Evolutionary conservation across 208 protist genomes (phyloP).

Genomic region (Herpetomonas muscarum): DNA sequence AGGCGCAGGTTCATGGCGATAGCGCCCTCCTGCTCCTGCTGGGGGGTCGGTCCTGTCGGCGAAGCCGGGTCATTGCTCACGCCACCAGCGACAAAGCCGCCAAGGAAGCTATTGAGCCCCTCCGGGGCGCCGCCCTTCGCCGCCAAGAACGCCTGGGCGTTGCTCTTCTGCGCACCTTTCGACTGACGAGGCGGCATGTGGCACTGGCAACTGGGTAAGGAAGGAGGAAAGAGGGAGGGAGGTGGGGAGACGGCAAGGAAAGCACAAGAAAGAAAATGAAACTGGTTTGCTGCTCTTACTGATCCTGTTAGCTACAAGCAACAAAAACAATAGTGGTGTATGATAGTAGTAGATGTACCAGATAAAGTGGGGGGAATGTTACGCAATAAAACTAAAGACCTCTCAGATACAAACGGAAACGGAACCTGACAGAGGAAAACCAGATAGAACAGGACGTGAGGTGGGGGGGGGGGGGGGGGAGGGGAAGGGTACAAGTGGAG

Average conservation of each 20-base stretch:
- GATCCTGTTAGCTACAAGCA: too few relatives aligned
- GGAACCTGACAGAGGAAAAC: too few relatives aligned
- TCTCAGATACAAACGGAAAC: too few relatives aligned
- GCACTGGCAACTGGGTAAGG: slow-evolving; percentile 5
- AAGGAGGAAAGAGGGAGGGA: slow-evolving; percentile 8
- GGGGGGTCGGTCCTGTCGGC: slow-evolving; percentile 9
- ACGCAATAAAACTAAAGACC: too few relatives aligned
- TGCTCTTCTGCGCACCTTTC: slow-evolving; percentile 60
- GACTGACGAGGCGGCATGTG: slow-evolving; percentile 20
- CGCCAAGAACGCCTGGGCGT: slow-evolving; percentile 43
- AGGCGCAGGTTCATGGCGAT: slow-evolving; percentile 64
- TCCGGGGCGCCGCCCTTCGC: slow-evolving; percentile 43
- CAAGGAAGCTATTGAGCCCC: slow-evolving; percentile 63
- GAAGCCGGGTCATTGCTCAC: not conserved
- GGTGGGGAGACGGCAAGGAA: not conserved
- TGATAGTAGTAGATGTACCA: too few relatives aligned
- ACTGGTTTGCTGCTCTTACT: not conserved
- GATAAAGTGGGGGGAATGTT: too few relatives aligned
- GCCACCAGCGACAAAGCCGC: slow-evolving; percentile 31
- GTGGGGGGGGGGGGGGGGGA: too few relatives aligned
- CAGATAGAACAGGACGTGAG: too few relatives aligned
- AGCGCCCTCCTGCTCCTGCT: slow-evolving; percentile 32
- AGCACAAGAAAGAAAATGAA: slow-evolving; percentile 1
- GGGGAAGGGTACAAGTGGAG: too few relatives aligned
- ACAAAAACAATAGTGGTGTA: too few relatives aligned